phyloP scores from a whole-genome alignment of 179 eudicot genomes.

The Silene coronaria region DNA sequence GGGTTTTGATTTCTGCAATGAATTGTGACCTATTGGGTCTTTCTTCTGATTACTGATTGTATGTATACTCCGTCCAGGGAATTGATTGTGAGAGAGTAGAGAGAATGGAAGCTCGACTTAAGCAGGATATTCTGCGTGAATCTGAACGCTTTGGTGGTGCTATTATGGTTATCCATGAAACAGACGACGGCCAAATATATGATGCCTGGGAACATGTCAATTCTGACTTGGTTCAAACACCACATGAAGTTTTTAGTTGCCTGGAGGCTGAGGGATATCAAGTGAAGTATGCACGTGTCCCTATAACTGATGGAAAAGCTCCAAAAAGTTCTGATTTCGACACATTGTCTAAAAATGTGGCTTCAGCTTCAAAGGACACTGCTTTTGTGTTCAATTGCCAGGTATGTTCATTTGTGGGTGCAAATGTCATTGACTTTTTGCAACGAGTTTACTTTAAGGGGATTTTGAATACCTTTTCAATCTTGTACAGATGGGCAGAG shows the following conservation, averaged over 20 bases:
- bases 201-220: slow-evolving; percentile 88
- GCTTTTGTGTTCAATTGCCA: slow-evolving; percentile 96
- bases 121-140: slow-evolving; percentile 82
- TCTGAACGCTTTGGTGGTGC: slow-evolving; percentile 75
- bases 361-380: slow-evolving; percentile 71
- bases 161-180: slow-evolving; percentile 95
- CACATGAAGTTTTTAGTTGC: slow-evolving; percentile 72
- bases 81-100: slow-evolving; percentile 92
- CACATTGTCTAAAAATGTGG: slow-evolving; percentile 59
- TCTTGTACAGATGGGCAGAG: slow-evolving; percentile 78
- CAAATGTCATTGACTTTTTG: neutral
- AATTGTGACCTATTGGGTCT: neutral
- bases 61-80: slow-evolving; percentile 42
- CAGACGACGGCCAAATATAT: slow-evolving; percentile 73
- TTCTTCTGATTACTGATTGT: slow-evolving; percentile 1
- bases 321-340: slow-evolving; percentile 97
- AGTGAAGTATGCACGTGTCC: slow-evolving; percentile 89
- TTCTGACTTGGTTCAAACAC: slow-evolving; percentile 66
- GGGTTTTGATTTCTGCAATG: neutral
- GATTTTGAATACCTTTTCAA: slow-evolving; percentile 14
- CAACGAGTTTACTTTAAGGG: slow-evolving; percentile 1
- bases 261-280: slow-evolving; percentile 73
- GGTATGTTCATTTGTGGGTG: slow-evolving; percentile 32
- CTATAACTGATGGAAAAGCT: slow-evolving; percentile 97
- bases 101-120: slow-evolving; percentile 89